Conservation (phyloP, 106 monocot genomes). For the Triglochin maritima region DNA sequence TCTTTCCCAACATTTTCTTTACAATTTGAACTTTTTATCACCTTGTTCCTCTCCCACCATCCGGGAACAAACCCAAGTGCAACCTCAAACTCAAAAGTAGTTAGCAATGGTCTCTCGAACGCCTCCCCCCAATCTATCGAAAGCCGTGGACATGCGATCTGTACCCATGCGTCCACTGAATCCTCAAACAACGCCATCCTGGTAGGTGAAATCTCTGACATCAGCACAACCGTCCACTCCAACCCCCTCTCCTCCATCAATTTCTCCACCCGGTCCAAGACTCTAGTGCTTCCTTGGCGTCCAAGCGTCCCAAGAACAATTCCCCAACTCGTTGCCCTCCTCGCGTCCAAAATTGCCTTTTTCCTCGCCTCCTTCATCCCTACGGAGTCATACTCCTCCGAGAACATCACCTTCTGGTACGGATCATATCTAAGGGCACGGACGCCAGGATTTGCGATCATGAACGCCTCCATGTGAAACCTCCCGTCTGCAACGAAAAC, state of each 20-base stretch:
- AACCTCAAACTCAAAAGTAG: slow-evolving; percentile 90
- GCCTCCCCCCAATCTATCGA: slow-evolving; percentile 99
- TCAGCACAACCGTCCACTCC: slow-evolving; percentile 75
- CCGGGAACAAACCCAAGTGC: slow-evolving; percentile 65
- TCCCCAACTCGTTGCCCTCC: slow-evolving; percentile 70
- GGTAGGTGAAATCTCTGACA: slow-evolving; percentile 86
- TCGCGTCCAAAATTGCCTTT: slow-evolving; percentile 42
- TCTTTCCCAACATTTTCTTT: background rate
- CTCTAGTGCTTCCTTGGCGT: slow-evolving; percentile 74
- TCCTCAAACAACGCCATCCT: slow-evolving; percentile 77
- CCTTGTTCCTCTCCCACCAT: slow-evolving; percentile 79
- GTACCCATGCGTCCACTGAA: slow-evolving; percentile 95
- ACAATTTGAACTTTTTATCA: background rate
- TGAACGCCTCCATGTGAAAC: slow-evolving; percentile 96
- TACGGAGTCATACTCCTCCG: slow-evolving; percentile 74
- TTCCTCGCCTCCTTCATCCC: slow-evolving; percentile 86
- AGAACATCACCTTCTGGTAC: slow-evolving; percentile 48
- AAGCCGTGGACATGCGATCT: slow-evolving; percentile 90
- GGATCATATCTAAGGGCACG: slow-evolving; percentile 86
- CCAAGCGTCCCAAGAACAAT: slow-evolving; percentile 81
- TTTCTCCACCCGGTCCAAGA: slow-evolving; percentile 59
- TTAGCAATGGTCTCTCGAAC: slow-evolving; percentile 72
- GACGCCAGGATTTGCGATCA: slow-evolving; percentile 86
- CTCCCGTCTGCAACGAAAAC: slow-evolving; percentile 90
- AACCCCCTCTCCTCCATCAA: slow-evolving; percentile 74